phyloP scores from a whole-genome alignment of 352 stramenopile genomes.

The Globisporangium barbulae region DNA sequence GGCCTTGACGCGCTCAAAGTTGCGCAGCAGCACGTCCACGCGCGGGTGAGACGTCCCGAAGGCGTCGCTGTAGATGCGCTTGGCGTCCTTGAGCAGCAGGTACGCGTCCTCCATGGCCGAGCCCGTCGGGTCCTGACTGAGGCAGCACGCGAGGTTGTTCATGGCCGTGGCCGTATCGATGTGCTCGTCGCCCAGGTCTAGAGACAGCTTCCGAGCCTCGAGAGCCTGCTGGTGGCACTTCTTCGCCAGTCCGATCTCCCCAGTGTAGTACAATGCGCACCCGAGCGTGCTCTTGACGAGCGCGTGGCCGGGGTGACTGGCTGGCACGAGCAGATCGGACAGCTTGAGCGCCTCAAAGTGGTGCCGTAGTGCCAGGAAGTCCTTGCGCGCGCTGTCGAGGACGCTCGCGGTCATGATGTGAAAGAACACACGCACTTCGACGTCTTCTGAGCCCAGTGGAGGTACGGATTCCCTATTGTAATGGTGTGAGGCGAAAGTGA shows the following conservation, averaged over 20 bases:
- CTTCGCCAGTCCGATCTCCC: conserved; percentile 43
- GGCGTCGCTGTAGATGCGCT: conserved; percentile 40
- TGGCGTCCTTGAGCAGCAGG: conserved; percentile 49
- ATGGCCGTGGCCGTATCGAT: conserved; percentile 66
- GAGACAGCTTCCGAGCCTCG: conserved; percentile 25
- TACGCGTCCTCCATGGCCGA: conserved; percentile 49
- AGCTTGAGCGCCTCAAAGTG: conserved; percentile 53
- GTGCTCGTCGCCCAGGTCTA: conserved; percentile 26
- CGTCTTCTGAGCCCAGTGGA: conserved; percentile 11
- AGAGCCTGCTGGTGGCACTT: conserved; percentile 58
- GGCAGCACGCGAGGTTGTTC: conserved; percentile 73
- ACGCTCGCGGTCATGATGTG: conserved; percentile 46
- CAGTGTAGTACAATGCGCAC: conserved; percentile 52
- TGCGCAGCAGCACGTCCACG: conserved; percentile 39
- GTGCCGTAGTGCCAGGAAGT: conserved; percentile 44
- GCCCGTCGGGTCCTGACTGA: conserved; percentile 35
- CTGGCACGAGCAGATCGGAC: conserved; percentile 27
- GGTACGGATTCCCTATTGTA: neutral
- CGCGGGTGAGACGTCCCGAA: conserved; percentile 46
- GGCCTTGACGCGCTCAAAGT: conserved; percentile 38
- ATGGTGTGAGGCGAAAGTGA: neutral
- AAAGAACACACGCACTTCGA: conserved; percentile 54
- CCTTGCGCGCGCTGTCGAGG: conserved; percentile 46
- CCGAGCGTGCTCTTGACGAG: conserved; percentile 52
- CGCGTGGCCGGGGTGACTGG: conserved; percentile 29